Evolutionary conservation across 257 asterid genomes (phyloP), one percentile per base, ranked within the genome.

Genomic region (Apocynum venetum): DNA sequence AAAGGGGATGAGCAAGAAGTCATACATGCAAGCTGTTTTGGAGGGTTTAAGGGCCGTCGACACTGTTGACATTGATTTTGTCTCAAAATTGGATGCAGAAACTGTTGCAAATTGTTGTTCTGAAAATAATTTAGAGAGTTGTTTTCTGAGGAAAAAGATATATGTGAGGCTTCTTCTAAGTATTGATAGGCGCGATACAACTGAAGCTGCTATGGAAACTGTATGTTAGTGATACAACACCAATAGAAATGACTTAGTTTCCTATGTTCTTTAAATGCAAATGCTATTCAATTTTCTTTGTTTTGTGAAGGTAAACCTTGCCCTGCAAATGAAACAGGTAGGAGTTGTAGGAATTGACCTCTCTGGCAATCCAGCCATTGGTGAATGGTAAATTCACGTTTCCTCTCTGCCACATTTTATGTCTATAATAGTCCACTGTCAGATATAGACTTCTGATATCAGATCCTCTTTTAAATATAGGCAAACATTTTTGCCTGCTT

Each of bases 301-400:
- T 36, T 52, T 76, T 82, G 48, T 64, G 79, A 83, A 94, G 97
- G 97, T 92, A 81, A 77, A 92, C 80, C 97, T 94, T 79, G 97
- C 98, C 20, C 49, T 88, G 73, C 88, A 85, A 80, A 85, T 92
- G 92, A 91, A 88, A 83, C 87, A 88, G 74, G 43, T 61, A 6
- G 97, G 98, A 82, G 97, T 94, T 41, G 96, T 91, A 86, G 98
- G 97, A 55, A 83, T 94, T 70, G 98, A 94, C 88, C 97, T 94
- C 78, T 94, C 97, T 72, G 97, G 99, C 46, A 91, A 93, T 84
- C 99, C 99, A 25, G 75, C 71, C 35, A 74, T 95, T 82, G 99
- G 98, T 81, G 89, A 92, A 90, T 93, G 98, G 99, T 92, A 91
- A 59, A 46, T 48, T 31, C 77, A 35, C 61, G n/a, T 36, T 8